These are phyloP conservation scores for Jimgerdemannia lactiflua DNA, from an alignment of 192 early-diverging fungal species.

Conservation along the genomic window DNA sequence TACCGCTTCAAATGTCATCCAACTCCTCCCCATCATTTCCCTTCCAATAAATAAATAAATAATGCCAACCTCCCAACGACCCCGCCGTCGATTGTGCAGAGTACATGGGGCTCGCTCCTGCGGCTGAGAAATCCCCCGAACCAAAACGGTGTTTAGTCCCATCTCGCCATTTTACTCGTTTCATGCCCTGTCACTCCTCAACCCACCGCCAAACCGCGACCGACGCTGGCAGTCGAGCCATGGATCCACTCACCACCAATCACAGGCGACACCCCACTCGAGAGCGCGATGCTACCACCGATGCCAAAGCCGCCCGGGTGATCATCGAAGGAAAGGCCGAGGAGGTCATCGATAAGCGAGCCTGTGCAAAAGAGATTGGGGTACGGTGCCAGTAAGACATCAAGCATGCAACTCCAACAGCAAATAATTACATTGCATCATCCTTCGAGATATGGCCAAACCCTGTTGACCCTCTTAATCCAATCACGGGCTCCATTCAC, in stretches of 20 bases:
- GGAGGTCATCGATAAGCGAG: conserved; percentile 34
- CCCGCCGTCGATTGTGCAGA: neutral
- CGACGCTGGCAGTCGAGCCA: neutral
- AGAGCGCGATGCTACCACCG: conserved; percentile 24
- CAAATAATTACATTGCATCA: too few relatives aligned
- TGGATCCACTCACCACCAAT: neutral
- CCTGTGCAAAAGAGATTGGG: conserved; percentile 14
- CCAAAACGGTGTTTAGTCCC: neutral
- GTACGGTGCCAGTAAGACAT: neutral
- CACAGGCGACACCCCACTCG: conserved; percentile 1
- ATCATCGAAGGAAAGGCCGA: conserved; percentile 32
- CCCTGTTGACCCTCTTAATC: too few relatives aligned
- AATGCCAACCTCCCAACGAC: neutral
- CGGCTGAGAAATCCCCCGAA: neutral
- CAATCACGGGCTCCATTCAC: too few relatives aligned
- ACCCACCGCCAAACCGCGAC: neutral
- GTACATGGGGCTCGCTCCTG: conserved; percentile 6
- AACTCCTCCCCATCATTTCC: too few relatives aligned
- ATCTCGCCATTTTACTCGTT: neutral
- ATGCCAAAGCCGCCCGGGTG: conserved; percentile 24
- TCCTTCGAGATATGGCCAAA: too few relatives aligned
- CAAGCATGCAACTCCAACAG: too few relatives aligned
- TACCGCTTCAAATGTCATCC: too few relatives aligned
- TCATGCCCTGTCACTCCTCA: neutral
- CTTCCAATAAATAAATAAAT: neutral